phyloP scores from a whole-genome alignment of 192 early-diverging fungal genomes.

The Podila horticola region DNA sequence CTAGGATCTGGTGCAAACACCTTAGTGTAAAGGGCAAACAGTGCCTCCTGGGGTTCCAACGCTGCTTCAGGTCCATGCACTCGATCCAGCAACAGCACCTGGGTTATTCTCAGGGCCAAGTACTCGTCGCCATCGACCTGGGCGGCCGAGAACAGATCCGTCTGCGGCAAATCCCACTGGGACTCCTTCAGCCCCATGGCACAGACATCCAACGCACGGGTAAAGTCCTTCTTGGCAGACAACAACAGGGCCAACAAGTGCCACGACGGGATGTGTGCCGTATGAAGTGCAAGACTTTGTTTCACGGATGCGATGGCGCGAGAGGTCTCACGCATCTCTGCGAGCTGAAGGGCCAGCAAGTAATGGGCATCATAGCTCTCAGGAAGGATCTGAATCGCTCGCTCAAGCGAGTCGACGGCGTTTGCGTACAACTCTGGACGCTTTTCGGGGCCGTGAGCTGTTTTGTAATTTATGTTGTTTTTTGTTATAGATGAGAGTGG shows the following conservation, averaged over 20 bases:
- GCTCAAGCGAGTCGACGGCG: constrained; percentile 63
- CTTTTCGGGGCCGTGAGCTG: constrained; percentile 69
- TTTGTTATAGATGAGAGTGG: background rate
- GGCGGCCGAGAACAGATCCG: constrained; percentile 23
- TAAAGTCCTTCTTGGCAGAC: constrained; percentile 74
- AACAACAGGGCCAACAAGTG: constrained; percentile 76
- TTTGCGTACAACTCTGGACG: constrained; percentile 70
- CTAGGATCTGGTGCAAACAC: constrained; percentile 51
- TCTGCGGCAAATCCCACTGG: constrained; percentile 49
- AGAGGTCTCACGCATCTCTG: constrained; percentile 69
- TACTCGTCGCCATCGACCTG: constrained; percentile 68
- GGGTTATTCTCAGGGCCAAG: constrained; percentile 71
- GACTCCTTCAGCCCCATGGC: constrained; percentile 71
- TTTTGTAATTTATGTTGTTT: background rate
- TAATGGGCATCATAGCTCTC: constrained; percentile 68
- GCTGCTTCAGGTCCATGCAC: constrained; percentile 62
- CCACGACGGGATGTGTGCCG: constrained; percentile 74
- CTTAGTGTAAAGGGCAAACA: constrained; percentile 74
- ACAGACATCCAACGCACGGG: constrained; percentile 70
- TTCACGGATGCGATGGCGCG: constrained; percentile 65
- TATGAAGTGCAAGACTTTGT: constrained; percentile 62
- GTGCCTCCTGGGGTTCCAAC: constrained; percentile 61
- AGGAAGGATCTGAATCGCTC: constrained; percentile 63
- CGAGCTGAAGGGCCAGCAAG: constrained; percentile 74
- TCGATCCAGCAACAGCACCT: constrained; percentile 60